phyloP scores from a whole-genome alignment of 768 basidiomycete species.

The Fibroporia radiculosa region DNA sequence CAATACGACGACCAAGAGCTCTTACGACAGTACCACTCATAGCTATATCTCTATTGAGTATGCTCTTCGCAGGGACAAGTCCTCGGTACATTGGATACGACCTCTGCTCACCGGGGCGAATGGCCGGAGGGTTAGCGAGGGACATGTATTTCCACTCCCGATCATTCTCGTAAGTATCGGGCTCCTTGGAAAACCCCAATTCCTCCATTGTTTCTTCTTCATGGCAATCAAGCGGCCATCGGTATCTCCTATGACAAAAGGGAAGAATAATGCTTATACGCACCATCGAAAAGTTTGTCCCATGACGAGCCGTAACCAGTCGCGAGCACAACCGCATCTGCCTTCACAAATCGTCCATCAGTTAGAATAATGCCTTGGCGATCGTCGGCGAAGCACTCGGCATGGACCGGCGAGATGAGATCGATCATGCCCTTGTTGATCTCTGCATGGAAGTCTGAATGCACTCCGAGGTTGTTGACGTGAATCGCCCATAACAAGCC shows the following conservation, averaged over 20 bases:
- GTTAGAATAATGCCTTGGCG: slow-evolving; percentile 33
- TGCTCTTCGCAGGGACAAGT: slow-evolving; percentile 53
- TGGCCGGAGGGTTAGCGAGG: slow-evolving; percentile 14
- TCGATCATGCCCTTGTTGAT: slow-evolving; percentile 42
- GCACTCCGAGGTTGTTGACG: slow-evolving; percentile 35
- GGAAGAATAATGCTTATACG: slow-evolving; percentile 3
- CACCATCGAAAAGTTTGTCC: slow-evolving; percentile 33
- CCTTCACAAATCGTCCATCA: slow-evolving; percentile 33
- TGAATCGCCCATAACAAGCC: slow-evolving; percentile 38
- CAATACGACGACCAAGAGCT: slow-evolving; percentile 1
- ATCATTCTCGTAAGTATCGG: neutral
- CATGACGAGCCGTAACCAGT: slow-evolving; percentile 60
- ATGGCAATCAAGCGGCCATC: neutral
- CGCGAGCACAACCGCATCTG: slow-evolving; percentile 44
- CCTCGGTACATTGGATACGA: slow-evolving; percentile 64
- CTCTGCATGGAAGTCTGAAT: slow-evolving; percentile 42
- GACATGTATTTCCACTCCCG: slow-evolving; percentile 15
- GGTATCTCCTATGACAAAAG: neutral
- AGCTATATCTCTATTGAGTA: slow-evolving; percentile 48
- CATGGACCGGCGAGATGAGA: slow-evolving; percentile 38
- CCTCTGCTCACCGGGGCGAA: too few species aligned
- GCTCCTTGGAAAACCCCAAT: slow-evolving; percentile 39
- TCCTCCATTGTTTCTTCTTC: slow-evolving; percentile 40
- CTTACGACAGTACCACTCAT: slow-evolving; percentile 57
- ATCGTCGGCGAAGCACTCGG: slow-evolving; percentile 27